Evolutionary conservation across 2,329 filamentous ascomycete species (phyloP).

Genomic region (Pleomassaria siparia): DNA sequence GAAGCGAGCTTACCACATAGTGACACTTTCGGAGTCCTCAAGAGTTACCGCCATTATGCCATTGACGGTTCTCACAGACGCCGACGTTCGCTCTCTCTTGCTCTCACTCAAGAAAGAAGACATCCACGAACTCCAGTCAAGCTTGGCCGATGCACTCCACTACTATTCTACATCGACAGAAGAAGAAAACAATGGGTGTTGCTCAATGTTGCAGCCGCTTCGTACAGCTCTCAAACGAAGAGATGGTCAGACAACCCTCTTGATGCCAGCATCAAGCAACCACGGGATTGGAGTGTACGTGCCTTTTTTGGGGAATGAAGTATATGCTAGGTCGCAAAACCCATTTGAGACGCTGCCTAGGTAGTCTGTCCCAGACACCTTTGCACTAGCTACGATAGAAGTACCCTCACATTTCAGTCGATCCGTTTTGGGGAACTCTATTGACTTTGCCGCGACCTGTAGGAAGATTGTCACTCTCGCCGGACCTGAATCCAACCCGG

Average conservation of each 20-base stretch:
- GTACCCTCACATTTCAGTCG: too few species aligned
- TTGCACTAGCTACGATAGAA: too few species aligned
- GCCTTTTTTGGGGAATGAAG: too few species aligned
- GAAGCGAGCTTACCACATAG: not conserved
- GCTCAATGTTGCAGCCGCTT: slow-evolving; percentile 62
- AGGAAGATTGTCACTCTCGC: slow-evolving; percentile 65
- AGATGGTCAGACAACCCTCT: slow-evolving; percentile 63
- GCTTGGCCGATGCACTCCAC: slow-evolving; percentile 61
- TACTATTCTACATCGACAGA: slow-evolving; percentile 67
- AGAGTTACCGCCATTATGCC: slow-evolving; percentile 49
- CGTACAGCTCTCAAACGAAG: slow-evolving; percentile 62
- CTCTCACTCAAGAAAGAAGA: slow-evolving; percentile 59
- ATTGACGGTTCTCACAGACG: slow-evolving; percentile 60
- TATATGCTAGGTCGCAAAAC: too few species aligned
- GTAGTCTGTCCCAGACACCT: too few species aligned
- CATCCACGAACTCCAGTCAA: slow-evolving; percentile 58
- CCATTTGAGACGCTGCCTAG: too few species aligned
- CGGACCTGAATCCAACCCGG: slow-evolving; percentile 33
- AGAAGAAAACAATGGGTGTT: slow-evolving; percentile 56
- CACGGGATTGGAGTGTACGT: too few species aligned
- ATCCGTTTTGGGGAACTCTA: too few species aligned
- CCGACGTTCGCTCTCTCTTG: slow-evolving; percentile 58
- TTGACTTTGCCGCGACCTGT: too few species aligned
- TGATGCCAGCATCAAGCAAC: too few species aligned
- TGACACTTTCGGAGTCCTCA: not conserved